Evolutionary conservation across 805 yeast genomes (phyloP).

Genomic region (Ogataea kodamae): DNA sequence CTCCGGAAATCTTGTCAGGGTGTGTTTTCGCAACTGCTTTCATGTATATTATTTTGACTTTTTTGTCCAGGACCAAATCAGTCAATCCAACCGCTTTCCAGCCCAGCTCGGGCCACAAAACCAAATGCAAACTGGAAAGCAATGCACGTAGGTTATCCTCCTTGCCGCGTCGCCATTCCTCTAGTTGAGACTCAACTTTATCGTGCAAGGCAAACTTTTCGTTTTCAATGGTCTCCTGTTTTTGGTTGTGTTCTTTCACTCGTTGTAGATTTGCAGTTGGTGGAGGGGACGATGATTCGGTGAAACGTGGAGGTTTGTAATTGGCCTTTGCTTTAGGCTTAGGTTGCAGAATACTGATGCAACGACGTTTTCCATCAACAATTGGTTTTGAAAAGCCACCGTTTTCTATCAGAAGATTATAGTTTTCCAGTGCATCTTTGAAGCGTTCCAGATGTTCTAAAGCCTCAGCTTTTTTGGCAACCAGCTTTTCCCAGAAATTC

Average conservation of each 20-base stretch:
- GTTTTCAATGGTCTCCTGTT: conserved; percentile 47
- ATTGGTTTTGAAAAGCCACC: conserved; percentile 63
- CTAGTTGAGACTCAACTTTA: conserved; percentile 49
- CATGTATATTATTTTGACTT: conserved; percentile 81
- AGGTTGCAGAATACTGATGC: conserved; percentile 63
- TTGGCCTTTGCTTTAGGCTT: conserved; percentile 24
- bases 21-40: conserved; percentile 75
- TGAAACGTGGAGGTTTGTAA: conserved; percentile 8
- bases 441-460: conserved; percentile 75
- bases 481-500: conserved; percentile 71
- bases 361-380: conserved; percentile 81
- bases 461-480: conserved; percentile 75
- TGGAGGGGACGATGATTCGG: conserved; percentile 22
- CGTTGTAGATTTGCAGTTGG: conserved; percentile 44
- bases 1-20: conserved; percentile 74
- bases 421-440: conserved; percentile 56
- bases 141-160: conserved; percentile 79
- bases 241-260: conserved; percentile 45
- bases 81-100: conserved; percentile 67
- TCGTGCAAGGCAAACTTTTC: conserved; percentile 65
- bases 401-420: conserved; percentile 58
- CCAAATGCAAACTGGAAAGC: conserved; percentile 60
- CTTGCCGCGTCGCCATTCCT: conserved; percentile 68
- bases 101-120: conserved; percentile 62
- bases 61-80: conserved; percentile 84